Evolutionary conservation across 2,329 filamentous ascomycete species (phyloP).

Genomic region (Ascochyta viciae-villosae): DNA sequence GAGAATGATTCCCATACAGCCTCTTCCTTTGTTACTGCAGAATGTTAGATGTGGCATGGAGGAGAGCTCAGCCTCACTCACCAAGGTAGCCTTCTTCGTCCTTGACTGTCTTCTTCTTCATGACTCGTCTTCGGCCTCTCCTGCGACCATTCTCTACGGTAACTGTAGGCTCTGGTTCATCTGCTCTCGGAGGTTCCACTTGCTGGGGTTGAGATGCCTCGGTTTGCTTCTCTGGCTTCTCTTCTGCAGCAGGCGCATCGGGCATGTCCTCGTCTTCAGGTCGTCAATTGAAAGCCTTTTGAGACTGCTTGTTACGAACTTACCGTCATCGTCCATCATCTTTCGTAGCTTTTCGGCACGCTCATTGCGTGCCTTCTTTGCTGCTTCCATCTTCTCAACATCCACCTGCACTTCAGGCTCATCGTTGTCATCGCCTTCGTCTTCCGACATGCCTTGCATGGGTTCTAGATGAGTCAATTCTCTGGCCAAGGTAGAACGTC

Average conservation of each 20-base stretch:
- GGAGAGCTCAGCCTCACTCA: slow-evolving; percentile 54
- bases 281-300: slow-evolving; percentile 23
- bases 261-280: slow-evolving; percentile 62
- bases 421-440: slow-evolving; percentile 44
- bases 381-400: slow-evolving; percentile 41
- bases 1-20: slow-evolving; percentile 90
- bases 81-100: slow-evolving; percentile 91
- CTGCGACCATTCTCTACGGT: slow-evolving; percentile 69
- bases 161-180: slow-evolving; percentile 47
- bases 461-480: slow-evolving; percentile 49
- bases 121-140: slow-evolving; percentile 78
- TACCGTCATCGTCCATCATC: slow-evolving; percentile 78
- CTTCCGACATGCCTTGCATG: slow-evolving; percentile 62
- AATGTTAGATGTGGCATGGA: slow-evolving; percentile 17
- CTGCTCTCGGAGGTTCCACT: slow-evolving; percentile 25
- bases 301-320: slow-evolving; percentile 2
- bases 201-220: slow-evolving; percentile 37
- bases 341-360: slow-evolving; percentile 70
- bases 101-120: slow-evolving; percentile 85
- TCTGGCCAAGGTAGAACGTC: background rate
- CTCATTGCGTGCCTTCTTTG: slow-evolving; percentile 61
- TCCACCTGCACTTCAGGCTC: slow-evolving; percentile 40
- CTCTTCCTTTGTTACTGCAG: slow-evolving; percentile 84
- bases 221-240: slow-evolving; percentile 47
- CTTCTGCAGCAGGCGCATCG: slow-evolving; percentile 56